These are phyloP conservation scores for Bassia scoparia DNA, from an alignment of 148 eudicot genomes.

Conservation along the genomic window DNA sequence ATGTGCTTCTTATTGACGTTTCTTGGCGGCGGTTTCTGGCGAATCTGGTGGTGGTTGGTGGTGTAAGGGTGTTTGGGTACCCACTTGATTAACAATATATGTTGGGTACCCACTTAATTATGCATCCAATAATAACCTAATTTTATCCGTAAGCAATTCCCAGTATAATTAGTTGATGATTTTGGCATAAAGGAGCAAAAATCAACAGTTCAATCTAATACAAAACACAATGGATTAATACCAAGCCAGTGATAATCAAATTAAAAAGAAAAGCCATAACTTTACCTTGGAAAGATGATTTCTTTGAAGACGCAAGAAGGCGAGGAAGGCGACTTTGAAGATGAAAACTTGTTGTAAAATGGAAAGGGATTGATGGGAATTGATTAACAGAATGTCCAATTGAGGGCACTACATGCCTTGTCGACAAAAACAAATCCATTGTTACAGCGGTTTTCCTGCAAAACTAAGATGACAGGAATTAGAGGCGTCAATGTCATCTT, in stretches of 20 bases:
- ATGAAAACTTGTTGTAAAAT: slow-evolving; percentile 8
- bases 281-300: slow-evolving; percentile 34
- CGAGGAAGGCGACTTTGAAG: slow-evolving; percentile 13
- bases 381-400: not conserved
- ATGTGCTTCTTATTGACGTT: too few relatives aligned
- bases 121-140: not conserved
- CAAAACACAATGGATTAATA: not conserved
- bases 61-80: too few relatives aligned
- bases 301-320: slow-evolving; percentile 31
- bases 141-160: not conserved
- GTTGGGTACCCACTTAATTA: too few relatives aligned
- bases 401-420: slow-evolving; percentile 23
- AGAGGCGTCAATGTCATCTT: not conserved
- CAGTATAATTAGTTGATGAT: not conserved
- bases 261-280: not conserved
- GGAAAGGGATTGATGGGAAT: slow-evolving; percentile 20
- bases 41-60: too few relatives aligned
- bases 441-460: not conserved
- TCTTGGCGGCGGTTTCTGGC: too few relatives aligned
- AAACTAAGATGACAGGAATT: not conserved
- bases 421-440: slow-evolving; percentile 33
- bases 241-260: not conserved
- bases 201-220: not conserved
- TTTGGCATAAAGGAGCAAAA: not conserved
- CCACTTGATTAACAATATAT: too few relatives aligned